phyloP scores from a whole-genome alignment of 768 basidiomycete genomes.

The Naganishia vaughanmartiniae region DNA sequence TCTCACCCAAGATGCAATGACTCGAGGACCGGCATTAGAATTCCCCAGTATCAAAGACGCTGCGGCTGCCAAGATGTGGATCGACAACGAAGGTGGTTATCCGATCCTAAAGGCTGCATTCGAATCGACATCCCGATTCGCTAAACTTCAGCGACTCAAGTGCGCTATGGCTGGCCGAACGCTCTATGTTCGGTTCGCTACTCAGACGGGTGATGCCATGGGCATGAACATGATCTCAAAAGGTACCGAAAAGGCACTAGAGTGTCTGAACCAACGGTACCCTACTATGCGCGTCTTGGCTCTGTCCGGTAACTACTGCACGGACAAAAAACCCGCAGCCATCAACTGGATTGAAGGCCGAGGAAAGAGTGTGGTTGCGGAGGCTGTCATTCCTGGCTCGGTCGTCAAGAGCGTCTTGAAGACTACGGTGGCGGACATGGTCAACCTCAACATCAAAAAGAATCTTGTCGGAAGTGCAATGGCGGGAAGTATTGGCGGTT shows the following conservation, averaged over 20 bases:
- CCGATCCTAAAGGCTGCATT: conserved; percentile 75
- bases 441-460: conserved; percentile 93
- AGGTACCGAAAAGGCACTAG: conserved; percentile 92
- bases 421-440: conserved; percentile 85
- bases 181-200: conserved; percentile 87
- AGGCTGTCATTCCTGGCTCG: conserved; percentile 85
- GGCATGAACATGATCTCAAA: conserved; percentile 99
- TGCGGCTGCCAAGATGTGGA: conserved; percentile 81
- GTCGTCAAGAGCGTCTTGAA: conserved; percentile 87
- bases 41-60: conserved; percentile 79
- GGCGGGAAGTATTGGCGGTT: conserved; percentile 96
- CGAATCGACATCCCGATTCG: conserved; percentile 91
- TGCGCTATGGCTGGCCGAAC: conserved; percentile 89
- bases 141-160: conserved; percentile 78
- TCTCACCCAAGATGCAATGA: conserved; percentile 89
- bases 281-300: conserved; percentile 89
- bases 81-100: conserved; percentile 78
- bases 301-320: conserved; percentile 96
- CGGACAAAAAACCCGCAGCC: conserved; percentile 98
- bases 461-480: conserved; percentile 95
- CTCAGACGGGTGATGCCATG: conserved; percentile 96
- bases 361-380: conserved; percentile 95
- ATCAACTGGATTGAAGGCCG: conserved; percentile 99
- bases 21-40: conserved; percentile 95
- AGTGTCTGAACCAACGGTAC: conserved; percentile 66